Percentiles rank a stretch among this genome's conserved stretches.
phyloP scores from a whole-genome alignment of 169 alveolate species.

The Plasmodium yoelii region DNA sequence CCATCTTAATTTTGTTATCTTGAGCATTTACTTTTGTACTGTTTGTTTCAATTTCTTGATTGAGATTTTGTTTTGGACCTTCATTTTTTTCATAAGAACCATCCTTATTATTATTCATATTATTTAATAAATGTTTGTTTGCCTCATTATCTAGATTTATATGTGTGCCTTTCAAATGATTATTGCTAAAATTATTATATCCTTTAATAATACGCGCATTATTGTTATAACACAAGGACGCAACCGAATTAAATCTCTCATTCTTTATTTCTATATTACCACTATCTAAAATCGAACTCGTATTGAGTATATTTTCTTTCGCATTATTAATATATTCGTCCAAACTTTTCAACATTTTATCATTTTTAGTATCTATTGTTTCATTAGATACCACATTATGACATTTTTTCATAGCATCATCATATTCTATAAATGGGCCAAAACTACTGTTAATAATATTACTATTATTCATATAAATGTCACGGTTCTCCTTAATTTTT shows the following conservation, averaged over 20 bases:
- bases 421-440: neutral
- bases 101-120: too few species aligned
- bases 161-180: neutral
- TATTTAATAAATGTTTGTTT: too few species aligned
- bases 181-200: neutral
- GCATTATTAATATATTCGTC: neutral
- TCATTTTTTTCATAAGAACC: too few species aligned
- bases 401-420: neutral
- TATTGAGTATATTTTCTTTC: neutral
- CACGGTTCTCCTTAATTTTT: conserved; percentile 28
- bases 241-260: neutral
- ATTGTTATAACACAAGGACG: conserved; percentile 1
- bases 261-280: neutral
- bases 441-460: neutral
- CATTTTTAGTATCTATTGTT: neutral
- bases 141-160: too few species aligned
- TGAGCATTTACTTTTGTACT: too few species aligned
- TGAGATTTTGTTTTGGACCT: too few species aligned
- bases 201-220: neutral
- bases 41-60: too few species aligned
- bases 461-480: neutral
- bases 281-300: neutral
- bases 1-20: too few species aligned
- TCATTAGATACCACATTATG: neutral
- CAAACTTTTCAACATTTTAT: neutral